Conservation (phyloP, 768 basidiomycete genomes). For the Krasilnikovozyma curviuscula region DNA sequence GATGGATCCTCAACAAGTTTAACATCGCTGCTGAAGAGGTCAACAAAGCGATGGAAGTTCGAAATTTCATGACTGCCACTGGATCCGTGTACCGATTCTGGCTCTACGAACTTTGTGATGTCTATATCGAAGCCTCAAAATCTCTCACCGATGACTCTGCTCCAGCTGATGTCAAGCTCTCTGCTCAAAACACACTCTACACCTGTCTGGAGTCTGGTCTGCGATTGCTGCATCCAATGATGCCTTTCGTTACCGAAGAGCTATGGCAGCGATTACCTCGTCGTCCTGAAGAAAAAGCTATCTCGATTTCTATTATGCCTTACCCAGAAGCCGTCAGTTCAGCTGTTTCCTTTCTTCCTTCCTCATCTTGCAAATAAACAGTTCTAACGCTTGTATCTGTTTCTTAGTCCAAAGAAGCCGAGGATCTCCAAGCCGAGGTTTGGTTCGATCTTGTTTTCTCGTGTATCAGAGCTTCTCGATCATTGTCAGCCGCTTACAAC, state of each 20-base stretch:
- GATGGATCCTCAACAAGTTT: constrained; percentile 88
- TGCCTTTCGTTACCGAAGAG: constrained; percentile 98
- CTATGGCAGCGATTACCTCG: constrained; percentile 91
- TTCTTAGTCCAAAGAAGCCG: constrained; percentile 8
- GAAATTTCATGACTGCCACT: constrained; percentile 89
- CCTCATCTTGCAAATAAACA: neutral
- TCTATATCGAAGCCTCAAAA: constrained; percentile 98
- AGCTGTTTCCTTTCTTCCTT: neutral
- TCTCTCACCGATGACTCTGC: constrained; percentile 76
- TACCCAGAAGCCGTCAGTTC: constrained; percentile 59
- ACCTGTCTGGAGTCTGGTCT: constrained; percentile 82
- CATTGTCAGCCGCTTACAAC: constrained; percentile 73
- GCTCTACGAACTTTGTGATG: constrained; percentile 97
- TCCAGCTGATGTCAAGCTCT: constrained; percentile 40
- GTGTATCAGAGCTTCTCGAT: constrained; percentile 58
- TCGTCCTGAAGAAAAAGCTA: constrained; percentile 56
- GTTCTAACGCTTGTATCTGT: no score
- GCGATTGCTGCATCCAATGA: constrained; percentile 83
- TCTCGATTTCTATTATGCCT: constrained; percentile 72
- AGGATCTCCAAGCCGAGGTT: constrained; percentile 47
- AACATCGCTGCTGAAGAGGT: constrained; percentile 59
- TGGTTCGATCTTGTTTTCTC: constrained; percentile 72
- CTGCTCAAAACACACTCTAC: constrained; percentile 89
- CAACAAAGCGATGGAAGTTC: constrained; percentile 50
- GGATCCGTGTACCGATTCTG: constrained; percentile 76